Base-by-base conservation (phyloP, 2,329 filamentous ascomycete species). In the Fusarium begoniae region DNA sequence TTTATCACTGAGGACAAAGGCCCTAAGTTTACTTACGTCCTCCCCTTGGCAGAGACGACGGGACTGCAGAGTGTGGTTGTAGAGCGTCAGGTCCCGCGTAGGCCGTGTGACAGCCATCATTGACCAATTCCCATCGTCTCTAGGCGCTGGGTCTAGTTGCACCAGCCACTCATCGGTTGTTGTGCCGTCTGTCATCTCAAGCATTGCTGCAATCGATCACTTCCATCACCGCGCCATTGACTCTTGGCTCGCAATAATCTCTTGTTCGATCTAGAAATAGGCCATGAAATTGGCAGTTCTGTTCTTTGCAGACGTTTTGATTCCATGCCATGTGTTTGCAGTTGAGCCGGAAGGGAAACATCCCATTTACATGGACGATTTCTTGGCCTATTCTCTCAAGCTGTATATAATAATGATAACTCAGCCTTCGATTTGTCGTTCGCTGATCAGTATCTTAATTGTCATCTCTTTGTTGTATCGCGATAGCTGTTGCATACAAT, bases 111-210 rank as follows among this genome's bases (percentile, higher is more conserved):
- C 63, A 63, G 45, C 68, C 68, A 50, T 58, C 57, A 56, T 56
- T 47, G 63, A 66, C 63, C 71, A 77, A 75, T 72, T 76, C 75
- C 62, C 59, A 64, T 70, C 61, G 38, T 72, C 68, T 68, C 53
- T 79, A 79, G 63, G 77, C 77, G 77, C 77, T 79, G 74, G 66
- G 73, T 69, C 60, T 69, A 64, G 64, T 66, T 63, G 47, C 58
- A 45, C 67, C 43, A 66, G 68, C 74, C 76, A 76, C 76, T 76
- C 69, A 72, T 70, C 58, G 60, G 63, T 56, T 65, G 53, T 61
- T 35, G 57, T 53, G 45, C 59, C 51, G 48, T 64, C 67, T 69
- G 55, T 40, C 69, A 75, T 70, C 55, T 72, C 54, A 53, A 63
- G 55, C 54, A 54, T 55, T 64, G 69, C 76, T 78, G 77, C 77